phyloP scores from a whole-genome alignment of 2,329 filamentous ascomycete species.

The Exophiala sp. region DNA sequence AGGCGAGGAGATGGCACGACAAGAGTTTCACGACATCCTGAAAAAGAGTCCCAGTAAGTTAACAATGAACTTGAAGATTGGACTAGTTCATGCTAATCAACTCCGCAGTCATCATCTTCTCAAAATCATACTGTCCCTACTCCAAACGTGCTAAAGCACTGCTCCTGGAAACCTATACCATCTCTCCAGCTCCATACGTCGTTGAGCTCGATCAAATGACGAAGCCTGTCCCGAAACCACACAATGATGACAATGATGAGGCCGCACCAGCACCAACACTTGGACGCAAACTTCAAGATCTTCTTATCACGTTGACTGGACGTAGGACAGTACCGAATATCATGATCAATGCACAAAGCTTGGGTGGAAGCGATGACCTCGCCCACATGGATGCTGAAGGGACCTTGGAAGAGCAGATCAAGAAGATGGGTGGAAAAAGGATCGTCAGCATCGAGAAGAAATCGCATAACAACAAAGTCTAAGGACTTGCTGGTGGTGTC shows the following conservation, averaged over 20 bases:
- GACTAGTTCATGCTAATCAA: background rate
- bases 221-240: constrained; percentile 18
- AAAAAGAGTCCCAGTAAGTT: constrained; percentile 79
- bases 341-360: constrained; percentile 79
- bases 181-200: constrained; percentile 77
- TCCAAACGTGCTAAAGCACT: constrained; percentile 82
- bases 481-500: background rate
- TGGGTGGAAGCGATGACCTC: constrained; percentile 88
- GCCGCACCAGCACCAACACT: constrained; percentile 46
- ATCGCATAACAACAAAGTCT: background rate
- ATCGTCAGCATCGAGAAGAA: constrained; percentile 35
- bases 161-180: constrained; percentile 77
- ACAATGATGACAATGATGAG: constrained; percentile 15
- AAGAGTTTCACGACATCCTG: constrained; percentile 72
- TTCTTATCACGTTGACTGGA: constrained; percentile 69
- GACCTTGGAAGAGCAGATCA: constrained; percentile 67
- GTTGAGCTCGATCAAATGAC: constrained; percentile 82
- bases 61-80: background rate
- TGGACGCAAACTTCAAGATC: constrained; percentile 68
- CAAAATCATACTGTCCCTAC: constrained; percentile 86
- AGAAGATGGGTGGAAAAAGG: constrained; percentile 68
- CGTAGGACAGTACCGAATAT: constrained; percentile 88
- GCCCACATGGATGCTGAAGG: constrained; percentile 65
- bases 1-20: constrained; percentile 62
- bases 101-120: constrained; percentile 81